These are phyloP conservation scores for Cladophialophora exuberans DNA, from an alignment of 2,329 filamentous ascomycete species.

Conservation along the genomic window DNA sequence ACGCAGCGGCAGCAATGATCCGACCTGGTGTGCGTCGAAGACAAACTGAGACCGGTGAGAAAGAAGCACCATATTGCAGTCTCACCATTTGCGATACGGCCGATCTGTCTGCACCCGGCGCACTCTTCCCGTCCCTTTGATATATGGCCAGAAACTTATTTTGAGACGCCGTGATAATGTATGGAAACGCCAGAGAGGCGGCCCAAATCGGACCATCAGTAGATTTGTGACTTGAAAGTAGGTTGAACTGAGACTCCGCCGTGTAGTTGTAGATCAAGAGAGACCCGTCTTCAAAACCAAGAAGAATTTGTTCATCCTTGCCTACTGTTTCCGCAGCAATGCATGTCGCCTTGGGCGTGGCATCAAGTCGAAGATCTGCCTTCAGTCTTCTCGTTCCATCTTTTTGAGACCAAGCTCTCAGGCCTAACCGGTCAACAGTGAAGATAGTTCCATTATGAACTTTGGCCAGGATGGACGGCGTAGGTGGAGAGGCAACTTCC, in stretches of 20 bases:
- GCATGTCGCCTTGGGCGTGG: conserved; percentile 57
- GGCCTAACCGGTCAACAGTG: conserved; percentile 71
- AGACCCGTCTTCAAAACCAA: conserved; percentile 73
- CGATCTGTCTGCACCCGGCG: conserved; percentile 51
- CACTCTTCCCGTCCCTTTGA: conserved; percentile 55
- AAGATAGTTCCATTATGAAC: conserved; percentile 76
- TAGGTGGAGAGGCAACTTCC: conserved; percentile 58
- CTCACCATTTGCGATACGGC: conserved; percentile 11
- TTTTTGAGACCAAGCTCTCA: conserved; percentile 78
- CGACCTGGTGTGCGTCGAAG: conserved; percentile 66
- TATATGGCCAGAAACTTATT: conserved; percentile 78
- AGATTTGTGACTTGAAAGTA: conserved; percentile 56
- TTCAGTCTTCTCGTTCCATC: conserved; percentile 60
- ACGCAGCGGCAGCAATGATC: conserved; percentile 80
- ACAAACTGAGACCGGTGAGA: conserved; percentile 78
- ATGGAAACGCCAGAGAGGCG: conserved; percentile 73
- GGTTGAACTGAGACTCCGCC: conserved; percentile 32
- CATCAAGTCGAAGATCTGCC: conserved; percentile 47
- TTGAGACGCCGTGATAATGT: conserved; percentile 76
- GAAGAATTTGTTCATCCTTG: conserved; percentile 60
- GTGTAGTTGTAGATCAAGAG: conserved; percentile 68
- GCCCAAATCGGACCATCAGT: conserved; percentile 67
- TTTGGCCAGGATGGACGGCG: conserved; percentile 72
- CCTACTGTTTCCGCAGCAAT: conserved; percentile 63
- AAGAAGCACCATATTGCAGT: conserved; percentile 71